A percentile compares a stretch with the other conserved stretches of the same genome.
phyloP scores from a whole-genome alignment of 2,329 filamentous ascomycete species.

The Cladosporium sp. region DNA sequence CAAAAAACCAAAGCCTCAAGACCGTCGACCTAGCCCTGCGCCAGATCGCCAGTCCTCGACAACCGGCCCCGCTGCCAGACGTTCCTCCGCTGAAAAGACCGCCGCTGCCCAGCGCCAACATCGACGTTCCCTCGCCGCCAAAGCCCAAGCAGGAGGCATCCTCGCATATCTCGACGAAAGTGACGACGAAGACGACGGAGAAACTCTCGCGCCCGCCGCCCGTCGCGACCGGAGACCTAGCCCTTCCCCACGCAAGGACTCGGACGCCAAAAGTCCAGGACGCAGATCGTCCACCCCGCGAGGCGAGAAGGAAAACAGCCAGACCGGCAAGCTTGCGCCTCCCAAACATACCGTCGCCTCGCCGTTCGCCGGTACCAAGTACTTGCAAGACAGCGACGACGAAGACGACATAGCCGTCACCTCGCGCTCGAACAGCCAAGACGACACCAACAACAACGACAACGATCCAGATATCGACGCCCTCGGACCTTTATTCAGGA shows the following conservation, averaged over 20 bases:
- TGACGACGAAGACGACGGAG: constrained; percentile 20
- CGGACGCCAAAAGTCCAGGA: constrained; percentile 5
- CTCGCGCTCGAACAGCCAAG: constrained; percentile 26
- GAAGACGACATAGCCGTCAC: constrained; percentile 27
- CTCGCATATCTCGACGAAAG: constrained; percentile 32
- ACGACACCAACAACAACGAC: constrained; percentile 15
- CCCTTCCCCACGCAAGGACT: constrained; percentile 21
- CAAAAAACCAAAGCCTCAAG: constrained; percentile 15
- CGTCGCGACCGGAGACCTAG: constrained; percentile 21
- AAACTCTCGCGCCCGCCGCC: constrained; percentile 4
- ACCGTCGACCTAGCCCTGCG: constrained; percentile 28
- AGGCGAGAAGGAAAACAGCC: constrained; percentile 18
- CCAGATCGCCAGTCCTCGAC: constrained; percentile 17
- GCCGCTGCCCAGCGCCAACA: constrained; percentile 1
- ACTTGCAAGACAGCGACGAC: constrained; percentile 30
- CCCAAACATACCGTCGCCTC: constrained; percentile 31
- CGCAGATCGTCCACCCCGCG: constrained; percentile 22
- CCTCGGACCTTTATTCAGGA: constrained; percentile 10
- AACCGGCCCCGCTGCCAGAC: constrained; percentile 1
- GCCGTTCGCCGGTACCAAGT: constrained; percentile 34
- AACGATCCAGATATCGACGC: constrained; percentile 8
- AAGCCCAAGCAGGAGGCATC: constrained; percentile 25
- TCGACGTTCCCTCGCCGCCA: constrained; percentile 14
- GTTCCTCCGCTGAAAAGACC: constrained; percentile 1
- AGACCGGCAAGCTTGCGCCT: constrained; percentile 16